Percentiles rank a stretch among this genome's conserved stretches.
Conservation (phyloP, 176 grass and related monocot species). For the Triticum urartu region DNA sequence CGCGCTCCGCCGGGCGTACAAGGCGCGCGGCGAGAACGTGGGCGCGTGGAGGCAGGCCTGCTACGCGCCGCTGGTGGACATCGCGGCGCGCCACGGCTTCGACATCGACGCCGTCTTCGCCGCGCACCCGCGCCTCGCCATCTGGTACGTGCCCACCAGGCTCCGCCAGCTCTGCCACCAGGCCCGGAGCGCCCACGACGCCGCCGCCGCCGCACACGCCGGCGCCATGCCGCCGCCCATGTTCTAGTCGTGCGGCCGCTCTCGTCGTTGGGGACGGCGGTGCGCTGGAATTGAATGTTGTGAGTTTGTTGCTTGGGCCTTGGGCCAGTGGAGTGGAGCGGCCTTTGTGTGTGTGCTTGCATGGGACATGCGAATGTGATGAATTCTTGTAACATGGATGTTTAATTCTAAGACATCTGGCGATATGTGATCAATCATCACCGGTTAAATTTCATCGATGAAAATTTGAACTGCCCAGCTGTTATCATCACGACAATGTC, state of each 20-base stretch:
- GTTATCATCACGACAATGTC: neutral
- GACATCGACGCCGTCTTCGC: conserved; percentile 98
- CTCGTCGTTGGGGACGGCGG: too few relatives aligned
- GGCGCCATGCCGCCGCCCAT: neutral
- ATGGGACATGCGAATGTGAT: neutral
- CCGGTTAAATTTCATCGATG: neutral
- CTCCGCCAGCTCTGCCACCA: conserved; percentile 96
- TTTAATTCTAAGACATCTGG: neutral
- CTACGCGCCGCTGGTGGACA: conserved; percentile 91
- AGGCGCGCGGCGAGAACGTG: conserved; percentile 89
- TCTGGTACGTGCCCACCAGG: conserved; percentile 96
- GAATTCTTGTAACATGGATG: neutral
- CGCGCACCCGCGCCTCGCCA: conserved; percentile 81
- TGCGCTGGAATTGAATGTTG: neutral
- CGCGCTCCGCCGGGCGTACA: conserved; percentile 75
- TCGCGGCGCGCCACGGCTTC: conserved; percentile 78
- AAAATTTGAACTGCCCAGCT: neutral
- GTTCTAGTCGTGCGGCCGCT: conserved; percentile 18
- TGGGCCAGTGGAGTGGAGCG: neutral
- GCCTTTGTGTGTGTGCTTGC: neutral
- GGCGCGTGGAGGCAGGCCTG: conserved; percentile 90
- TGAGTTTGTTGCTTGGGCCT: neutral
- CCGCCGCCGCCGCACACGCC: too few relatives aligned
- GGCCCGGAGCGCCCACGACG: conserved; percentile 58
- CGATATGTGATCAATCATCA: neutral